Conservation (phyloP, 495 filamentous ascomycete species). For the Penicillium soppii region DNA sequence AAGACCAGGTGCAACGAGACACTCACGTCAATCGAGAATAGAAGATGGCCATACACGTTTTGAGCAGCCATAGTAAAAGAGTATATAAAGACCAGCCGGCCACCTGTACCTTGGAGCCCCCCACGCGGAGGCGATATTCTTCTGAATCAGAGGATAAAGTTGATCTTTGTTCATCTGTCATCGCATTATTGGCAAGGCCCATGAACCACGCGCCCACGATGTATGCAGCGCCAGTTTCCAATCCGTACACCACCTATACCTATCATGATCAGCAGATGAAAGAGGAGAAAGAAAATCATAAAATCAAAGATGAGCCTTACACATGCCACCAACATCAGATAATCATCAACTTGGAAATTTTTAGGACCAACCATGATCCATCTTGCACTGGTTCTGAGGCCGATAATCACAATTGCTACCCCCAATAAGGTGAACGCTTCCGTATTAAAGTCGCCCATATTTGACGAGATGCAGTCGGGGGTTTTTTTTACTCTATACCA, state of each 20-base stretch:
- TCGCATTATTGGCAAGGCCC: constrained; percentile 54
- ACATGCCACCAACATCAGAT: constrained; percentile 56
- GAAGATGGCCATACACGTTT: constrained; percentile 58
- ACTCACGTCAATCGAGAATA: constrained; percentile 61
- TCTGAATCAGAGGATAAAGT: constrained; percentile 39
- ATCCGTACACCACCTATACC: constrained; percentile 35
- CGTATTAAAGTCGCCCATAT: constrained; percentile 38
- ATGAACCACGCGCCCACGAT: constrained; percentile 46
- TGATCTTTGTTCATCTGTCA: constrained; percentile 49
- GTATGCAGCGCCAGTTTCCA: constrained; percentile 49
- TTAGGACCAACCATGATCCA: constrained; percentile 50
- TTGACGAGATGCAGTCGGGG: constrained; percentile 1
- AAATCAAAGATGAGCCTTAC: constrained; percentile 32
- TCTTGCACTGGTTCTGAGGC: constrained; percentile 47
- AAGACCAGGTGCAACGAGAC: not conserved
- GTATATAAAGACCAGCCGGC: constrained; percentile 58
- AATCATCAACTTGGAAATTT: constrained; percentile 56
- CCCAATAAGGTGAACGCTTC: constrained; percentile 56
- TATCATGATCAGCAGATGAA: constrained; percentile 9
- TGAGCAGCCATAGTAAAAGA: constrained; percentile 56
- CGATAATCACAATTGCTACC: constrained; percentile 49
- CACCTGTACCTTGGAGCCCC: constrained; percentile 58
- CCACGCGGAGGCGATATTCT: constrained; percentile 50
- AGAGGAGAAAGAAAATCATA: not conserved
- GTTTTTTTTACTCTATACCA: not conserved